These are phyloP conservation scores for Cynanchum wilfordii DNA, from an alignment of 257 asterid genomes.

Conservation along the genomic window DNA sequence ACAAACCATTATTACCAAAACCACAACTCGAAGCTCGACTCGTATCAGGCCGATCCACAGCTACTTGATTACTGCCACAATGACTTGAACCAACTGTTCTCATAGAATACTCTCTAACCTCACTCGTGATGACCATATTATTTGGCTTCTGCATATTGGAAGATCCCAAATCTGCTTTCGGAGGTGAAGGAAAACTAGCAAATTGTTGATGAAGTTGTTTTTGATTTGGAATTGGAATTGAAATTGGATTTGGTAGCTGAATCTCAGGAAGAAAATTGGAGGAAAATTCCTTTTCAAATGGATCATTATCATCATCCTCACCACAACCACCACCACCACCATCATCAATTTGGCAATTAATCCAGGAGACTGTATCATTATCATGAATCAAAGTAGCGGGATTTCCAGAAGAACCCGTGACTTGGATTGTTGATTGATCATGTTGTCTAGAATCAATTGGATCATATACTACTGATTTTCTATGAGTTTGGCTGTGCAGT, in stretches of 20 bases:
- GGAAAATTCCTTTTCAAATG: constrained; percentile 62
- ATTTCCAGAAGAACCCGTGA: constrained; percentile 14
- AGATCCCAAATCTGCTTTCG: constrained; percentile 16
- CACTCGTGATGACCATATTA: constrained; percentile 10
- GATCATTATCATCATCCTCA: constrained; percentile 17
- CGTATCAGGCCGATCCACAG: constrained; percentile 28
- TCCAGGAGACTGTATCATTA: constrained; percentile 53
- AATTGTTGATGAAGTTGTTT: constrained; percentile 17
- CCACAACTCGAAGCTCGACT: constrained; percentile 42
- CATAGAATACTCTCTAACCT: constrained; percentile 34
- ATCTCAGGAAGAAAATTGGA: constrained; percentile 48
- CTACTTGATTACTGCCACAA: constrained; percentile 70
- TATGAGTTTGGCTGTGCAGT: constrained; percentile 46
- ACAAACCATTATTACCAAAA: constrained; percentile 19
- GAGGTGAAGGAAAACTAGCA: constrained; percentile 14
- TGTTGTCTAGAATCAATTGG: constrained; percentile 28
- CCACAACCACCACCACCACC: constrained; percentile 11
- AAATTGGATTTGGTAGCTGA: constrained; percentile 21
- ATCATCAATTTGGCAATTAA: constrained; percentile 42
- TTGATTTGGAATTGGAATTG: constrained; percentile 21
- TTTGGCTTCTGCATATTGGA: not conserved
- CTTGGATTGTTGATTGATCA: constrained; percentile 19
- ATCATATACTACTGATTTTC: constrained; percentile 32
- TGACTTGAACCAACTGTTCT: constrained; percentile 66
- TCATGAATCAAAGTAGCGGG: constrained; percentile 39